phyloP scores from a whole-genome alignment of 345 rosid species.

The Bruguiera sexangula region DNA sequence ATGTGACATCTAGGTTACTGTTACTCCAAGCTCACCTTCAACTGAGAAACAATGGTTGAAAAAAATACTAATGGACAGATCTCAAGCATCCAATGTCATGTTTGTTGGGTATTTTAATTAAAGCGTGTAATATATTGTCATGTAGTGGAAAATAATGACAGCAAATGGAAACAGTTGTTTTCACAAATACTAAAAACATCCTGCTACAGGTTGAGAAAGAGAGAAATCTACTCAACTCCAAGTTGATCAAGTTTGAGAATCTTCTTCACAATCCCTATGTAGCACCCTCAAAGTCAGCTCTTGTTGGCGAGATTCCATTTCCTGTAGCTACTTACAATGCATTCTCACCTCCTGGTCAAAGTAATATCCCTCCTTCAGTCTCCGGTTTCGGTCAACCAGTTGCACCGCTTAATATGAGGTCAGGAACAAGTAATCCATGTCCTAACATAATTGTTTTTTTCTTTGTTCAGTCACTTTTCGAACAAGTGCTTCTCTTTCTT shows the following conservation, averaged over 20 bases:
- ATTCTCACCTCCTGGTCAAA: constrained; percentile 38
- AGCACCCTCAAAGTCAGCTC: constrained; percentile 31
- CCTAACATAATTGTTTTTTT: neutral
- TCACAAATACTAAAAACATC: constrained; percentile 5
- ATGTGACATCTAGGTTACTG: too few species aligned
- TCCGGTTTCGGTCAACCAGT: constrained; percentile 50
- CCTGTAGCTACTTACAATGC: constrained; percentile 29
- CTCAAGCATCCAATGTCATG: too few species aligned
- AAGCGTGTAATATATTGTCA: too few species aligned
- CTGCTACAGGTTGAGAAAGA: constrained; percentile 69
- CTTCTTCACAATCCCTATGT: constrained; percentile 57
- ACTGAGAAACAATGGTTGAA: too few species aligned
- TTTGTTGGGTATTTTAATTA: too few species aligned
- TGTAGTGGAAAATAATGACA: neutral
- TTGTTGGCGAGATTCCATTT: constrained; percentile 28
- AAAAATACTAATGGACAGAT: too few species aligned
- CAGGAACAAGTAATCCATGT: constrained; percentile 32
- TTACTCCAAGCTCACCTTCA: too few species aligned
- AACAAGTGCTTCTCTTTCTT: neutral
- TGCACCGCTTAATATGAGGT: constrained; percentile 34
- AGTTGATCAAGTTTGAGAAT: constrained; percentile 58
- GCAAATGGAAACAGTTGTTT: neutral
- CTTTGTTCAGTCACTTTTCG: neutral
- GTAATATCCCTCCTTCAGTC: constrained; percentile 39
- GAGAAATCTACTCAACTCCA: constrained; percentile 55